These are phyloP conservation scores for Aureococcus anophagefferens DNA, from an alignment of 108 stramenopile species.

Conservation along the genomic window DNA sequence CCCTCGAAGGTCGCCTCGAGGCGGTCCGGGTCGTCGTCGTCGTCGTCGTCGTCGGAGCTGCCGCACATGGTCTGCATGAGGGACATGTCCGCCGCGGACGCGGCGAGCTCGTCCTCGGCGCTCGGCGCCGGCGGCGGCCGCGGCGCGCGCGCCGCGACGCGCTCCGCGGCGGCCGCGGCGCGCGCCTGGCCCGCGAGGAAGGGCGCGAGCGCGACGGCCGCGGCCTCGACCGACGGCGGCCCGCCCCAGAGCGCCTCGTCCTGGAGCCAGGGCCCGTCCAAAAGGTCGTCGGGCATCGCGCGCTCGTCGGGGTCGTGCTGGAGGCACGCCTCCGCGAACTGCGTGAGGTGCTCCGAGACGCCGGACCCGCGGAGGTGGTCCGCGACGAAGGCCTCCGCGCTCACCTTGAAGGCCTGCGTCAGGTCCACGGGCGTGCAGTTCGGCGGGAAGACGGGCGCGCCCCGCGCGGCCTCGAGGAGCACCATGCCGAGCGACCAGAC, in stretches of 20 bases:
- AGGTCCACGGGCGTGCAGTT: constrained; percentile 33
- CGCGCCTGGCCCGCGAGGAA: not conserved
- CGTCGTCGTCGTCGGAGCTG: too few relatives aligned
- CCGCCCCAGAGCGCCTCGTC: too few relatives aligned
- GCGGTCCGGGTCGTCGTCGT: too few relatives aligned
- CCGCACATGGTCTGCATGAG: too few relatives aligned
- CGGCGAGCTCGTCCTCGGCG: too few relatives aligned
- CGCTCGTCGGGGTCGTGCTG: constrained; percentile 36
- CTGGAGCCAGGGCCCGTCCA: constrained; percentile 1
- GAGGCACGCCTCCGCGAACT: constrained; percentile 32
- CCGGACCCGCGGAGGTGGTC: not conserved
- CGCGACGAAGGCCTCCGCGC: constrained; percentile 23
- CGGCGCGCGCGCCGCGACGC: too few relatives aligned
- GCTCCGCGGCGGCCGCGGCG: too few relatives aligned
- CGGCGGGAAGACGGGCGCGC: constrained; percentile 31
- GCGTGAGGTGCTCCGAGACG: constrained; percentile 24
- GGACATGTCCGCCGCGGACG: too few relatives aligned
- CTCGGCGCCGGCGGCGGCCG: too few relatives aligned
- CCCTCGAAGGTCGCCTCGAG: too few relatives aligned
- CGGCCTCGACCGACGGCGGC: constrained; percentile 1
- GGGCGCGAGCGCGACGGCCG: not conserved
- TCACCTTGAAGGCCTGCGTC: constrained; percentile 36
- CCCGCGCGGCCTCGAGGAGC: constrained; percentile 49
- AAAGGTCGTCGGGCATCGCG: constrained; percentile 25
- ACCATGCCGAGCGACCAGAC: constrained; percentile 81